phyloP scores from a whole-genome alignment of 169 alveolate species.

The Haemoproteus tartakovskyi region DNA sequence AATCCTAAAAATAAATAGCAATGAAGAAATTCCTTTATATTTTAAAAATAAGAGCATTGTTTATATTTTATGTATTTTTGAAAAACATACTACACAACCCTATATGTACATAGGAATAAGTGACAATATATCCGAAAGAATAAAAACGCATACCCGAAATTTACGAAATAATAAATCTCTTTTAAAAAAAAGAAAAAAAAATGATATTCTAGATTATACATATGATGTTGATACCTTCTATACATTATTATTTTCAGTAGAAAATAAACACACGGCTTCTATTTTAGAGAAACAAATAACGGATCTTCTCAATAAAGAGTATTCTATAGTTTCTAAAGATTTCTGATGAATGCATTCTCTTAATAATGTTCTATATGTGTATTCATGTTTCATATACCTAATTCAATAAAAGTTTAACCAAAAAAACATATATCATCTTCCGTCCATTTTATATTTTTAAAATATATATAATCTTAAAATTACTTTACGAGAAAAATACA shows the following conservation, averaged over 20 bases:
- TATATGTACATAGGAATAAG: constrained; percentile 65
- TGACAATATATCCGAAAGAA: constrained; percentile 61
- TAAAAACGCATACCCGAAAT: constrained; percentile 53
- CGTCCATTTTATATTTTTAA: too few relatives aligned
- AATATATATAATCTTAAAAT: too few relatives aligned
- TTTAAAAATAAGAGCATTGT: constrained; percentile 63
- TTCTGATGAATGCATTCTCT: neutral
- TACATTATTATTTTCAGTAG: constrained; percentile 55
- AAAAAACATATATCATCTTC: too few relatives aligned
- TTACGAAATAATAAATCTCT: constrained; percentile 56
- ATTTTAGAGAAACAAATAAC: constrained; percentile 46
- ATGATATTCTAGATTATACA: constrained; percentile 38
- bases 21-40: constrained; percentile 60
- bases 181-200: constrained; percentile 45
- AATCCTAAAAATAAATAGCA: constrained; percentile 23
- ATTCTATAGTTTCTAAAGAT: constrained; percentile 34
- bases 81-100: constrained; percentile 12
- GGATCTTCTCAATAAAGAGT: constrained; percentile 2
- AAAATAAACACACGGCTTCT: constrained; percentile 40
- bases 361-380: too few relatives aligned
- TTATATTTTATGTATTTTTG: constrained; percentile 49
- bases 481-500: too few relatives aligned
- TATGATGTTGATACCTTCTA: constrained; percentile 18
- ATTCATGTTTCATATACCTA: too few relatives aligned
- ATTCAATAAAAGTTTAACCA: too few relatives aligned